A percentile compares a stretch with the other conserved stretches of the same genome.
phyloP scores from a whole-genome alignment of 2,329 filamentous ascomycete genomes.

The Aspergillus sp. region DNA sequence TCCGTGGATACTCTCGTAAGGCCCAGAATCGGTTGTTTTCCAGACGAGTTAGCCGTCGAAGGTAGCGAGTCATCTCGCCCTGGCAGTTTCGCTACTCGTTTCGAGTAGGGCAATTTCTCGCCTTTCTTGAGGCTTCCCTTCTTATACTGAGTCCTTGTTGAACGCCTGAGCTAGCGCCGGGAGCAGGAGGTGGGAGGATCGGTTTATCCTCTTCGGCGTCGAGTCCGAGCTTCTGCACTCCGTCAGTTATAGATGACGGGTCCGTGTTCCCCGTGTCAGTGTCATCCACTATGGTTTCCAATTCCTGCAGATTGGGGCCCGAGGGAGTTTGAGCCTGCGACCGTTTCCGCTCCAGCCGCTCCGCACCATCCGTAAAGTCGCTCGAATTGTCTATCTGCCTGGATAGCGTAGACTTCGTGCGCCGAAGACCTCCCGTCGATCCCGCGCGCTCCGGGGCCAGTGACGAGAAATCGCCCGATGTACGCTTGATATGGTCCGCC shows the following conservation, averaged over 20 bases:
- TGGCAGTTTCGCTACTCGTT: conserved; percentile 56
- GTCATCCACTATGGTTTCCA: conserved; percentile 78
- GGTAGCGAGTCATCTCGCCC: conserved; percentile 50
- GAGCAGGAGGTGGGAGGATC: conserved; percentile 66
- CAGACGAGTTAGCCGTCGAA: conserved; percentile 23
- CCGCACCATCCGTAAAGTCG: conserved; percentile 74
- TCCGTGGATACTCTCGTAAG: conserved; percentile 29
- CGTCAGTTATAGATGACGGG: conserved; percentile 48
- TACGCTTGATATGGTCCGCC: conserved; percentile 77
- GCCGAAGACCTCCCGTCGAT: conserved; percentile 53
- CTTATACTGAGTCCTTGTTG: conserved; percentile 83
- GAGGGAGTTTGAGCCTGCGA: conserved; percentile 50
- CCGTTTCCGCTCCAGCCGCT: conserved; percentile 63
- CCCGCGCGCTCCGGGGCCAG: conserved; percentile 43
- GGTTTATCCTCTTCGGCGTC: conserved; percentile 62
- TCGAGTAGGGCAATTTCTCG: conserved; percentile 65
- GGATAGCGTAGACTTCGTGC: conserved; percentile 94
- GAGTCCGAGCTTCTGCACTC: conserved; percentile 35
- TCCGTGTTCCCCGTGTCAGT: conserved; percentile 59
- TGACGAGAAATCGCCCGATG: conserved; percentile 63
- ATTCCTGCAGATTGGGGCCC: conserved; percentile 56
- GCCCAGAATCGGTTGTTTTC: conserved; percentile 25
- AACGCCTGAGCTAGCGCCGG: conserved; percentile 75
- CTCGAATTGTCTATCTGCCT: conserved; percentile 72
- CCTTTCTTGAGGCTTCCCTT: conserved; percentile 77